Conservation (phyloP, 306 rosid genomes). For the Dalbergia cochinchinensis region DNA sequence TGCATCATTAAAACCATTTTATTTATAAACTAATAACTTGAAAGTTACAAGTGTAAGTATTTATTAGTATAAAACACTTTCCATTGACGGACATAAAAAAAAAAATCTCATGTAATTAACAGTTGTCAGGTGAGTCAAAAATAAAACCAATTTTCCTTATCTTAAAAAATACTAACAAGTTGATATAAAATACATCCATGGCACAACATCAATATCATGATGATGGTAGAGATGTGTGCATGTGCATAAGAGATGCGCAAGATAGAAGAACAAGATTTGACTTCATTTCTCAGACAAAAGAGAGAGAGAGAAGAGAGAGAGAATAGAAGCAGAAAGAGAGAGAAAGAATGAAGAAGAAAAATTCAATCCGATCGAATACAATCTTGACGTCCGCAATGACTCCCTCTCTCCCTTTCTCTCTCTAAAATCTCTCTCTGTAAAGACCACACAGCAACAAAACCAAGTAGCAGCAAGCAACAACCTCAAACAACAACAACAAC, state of each 20-base stretch:
- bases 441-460: slow-evolving; percentile 48
- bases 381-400: slow-evolving; percentile 96
- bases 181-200: neutral
- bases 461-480: slow-evolving; percentile 21
- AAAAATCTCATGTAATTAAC: too few species aligned
- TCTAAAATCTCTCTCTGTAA: slow-evolving; percentile 64
- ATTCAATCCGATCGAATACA: slow-evolving; percentile 89
- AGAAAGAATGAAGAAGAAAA: slow-evolving; percentile 62
- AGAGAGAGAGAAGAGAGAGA: slow-evolving; percentile 35
- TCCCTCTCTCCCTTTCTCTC: slow-evolving; percentile 48
- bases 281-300: slow-evolving; percentile 49
- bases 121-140: neutral
- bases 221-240: slow-evolving; percentile 42
- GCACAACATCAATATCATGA: slow-evolving; percentile 23
- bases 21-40: too few species aligned
- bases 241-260: slow-evolving; percentile 38
- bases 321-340: slow-evolving; percentile 41
- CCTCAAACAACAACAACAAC: slow-evolving; percentile 36
- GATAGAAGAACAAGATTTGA: slow-evolving; percentile 71
- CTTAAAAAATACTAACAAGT: neutral
- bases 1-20: too few species aligned
- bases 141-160: neutral
- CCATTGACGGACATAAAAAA: too few species aligned
- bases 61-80: too few species aligned
- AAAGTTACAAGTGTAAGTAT: too few species aligned